phyloP scores from a whole-genome alignment of 1,284 basidiomycete species.

The Ustilago cynodontis region DNA sequence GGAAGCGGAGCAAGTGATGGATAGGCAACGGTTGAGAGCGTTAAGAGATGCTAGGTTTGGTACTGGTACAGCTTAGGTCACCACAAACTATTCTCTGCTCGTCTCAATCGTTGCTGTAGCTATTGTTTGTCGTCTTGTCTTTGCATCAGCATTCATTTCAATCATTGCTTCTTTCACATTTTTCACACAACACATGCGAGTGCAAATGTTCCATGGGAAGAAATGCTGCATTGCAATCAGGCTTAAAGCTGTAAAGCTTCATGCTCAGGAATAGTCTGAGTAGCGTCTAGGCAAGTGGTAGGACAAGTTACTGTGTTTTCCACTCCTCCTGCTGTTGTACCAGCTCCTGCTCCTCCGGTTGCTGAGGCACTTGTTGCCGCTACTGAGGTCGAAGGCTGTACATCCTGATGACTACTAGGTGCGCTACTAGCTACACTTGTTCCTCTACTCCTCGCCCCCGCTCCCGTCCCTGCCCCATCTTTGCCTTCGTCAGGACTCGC shows the following conservation, averaged over 20 bases:
- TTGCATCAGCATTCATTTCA: not conserved
- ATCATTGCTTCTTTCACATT: no score
- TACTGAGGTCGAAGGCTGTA: not conserved
- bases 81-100: not conserved
- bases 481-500: slow-evolving; percentile 4
- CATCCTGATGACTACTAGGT: not conserved
- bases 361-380: not conserved
- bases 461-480: not conserved
- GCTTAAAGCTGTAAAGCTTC: slow-evolving; percentile 16
- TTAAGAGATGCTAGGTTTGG: slow-evolving; percentile 24
- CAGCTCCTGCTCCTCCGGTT: slow-evolving; percentile 17
- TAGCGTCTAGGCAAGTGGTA: slow-evolving; percentile 18
- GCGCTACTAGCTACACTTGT: slow-evolving; percentile 21
- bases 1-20: not conserved
- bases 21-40: slow-evolving; percentile 12
- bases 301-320: slow-evolving; percentile 5
- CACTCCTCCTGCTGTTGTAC: slow-evolving; percentile 3
- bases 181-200: not conserved
- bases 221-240: not conserved
- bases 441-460: slow-evolving; percentile 20
- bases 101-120: not conserved
- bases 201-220: not conserved
- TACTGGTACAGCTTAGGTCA: not conserved
- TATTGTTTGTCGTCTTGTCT: not conserved
- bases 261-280: slow-evolving; percentile 41